A percentile compares a stretch with the other conserved stretches of the same genome.
These are phyloP conservation scores for Xylariaceae sp. DNA, from an alignment of 2,329 filamentous ascomycete species.

Conservation along the genomic window DNA sequence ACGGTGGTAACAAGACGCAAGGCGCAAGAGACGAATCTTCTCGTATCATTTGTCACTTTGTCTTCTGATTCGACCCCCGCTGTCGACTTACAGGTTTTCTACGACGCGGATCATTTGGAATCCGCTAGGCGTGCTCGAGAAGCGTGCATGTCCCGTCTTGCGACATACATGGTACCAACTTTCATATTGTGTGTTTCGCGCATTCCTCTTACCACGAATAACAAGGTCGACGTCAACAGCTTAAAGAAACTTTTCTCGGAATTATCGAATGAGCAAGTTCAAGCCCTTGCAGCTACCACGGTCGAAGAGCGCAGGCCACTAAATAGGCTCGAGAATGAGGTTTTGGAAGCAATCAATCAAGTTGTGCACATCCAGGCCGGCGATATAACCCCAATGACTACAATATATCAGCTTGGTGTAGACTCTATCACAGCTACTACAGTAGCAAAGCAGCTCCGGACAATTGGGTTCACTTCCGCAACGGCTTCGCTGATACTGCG, in stretches of 20 bases:
- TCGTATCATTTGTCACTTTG: constrained; percentile 62
- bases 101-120: constrained; percentile 34
- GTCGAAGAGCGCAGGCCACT: constrained; percentile 21
- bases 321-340: constrained; percentile 39
- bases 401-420: constrained; percentile 79
- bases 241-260: constrained; percentile 63
- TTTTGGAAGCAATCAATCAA: constrained; percentile 52
- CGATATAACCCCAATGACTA: constrained; percentile 53
- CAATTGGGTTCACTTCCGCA: constrained; percentile 55
- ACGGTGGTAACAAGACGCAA: constrained; percentile 70
- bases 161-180: constrained; percentile 87
- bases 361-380: constrained; percentile 45
- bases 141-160: constrained; percentile 66
- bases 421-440: constrained; percentile 82
- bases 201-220: constrained; percentile 81
- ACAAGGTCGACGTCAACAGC: constrained; percentile 75
- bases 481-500: constrained; percentile 65
- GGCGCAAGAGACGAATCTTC: constrained; percentile 71
- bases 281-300: constrained; percentile 45
- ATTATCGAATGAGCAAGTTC: constrained; percentile 57
- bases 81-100: constrained; percentile 26
- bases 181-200: constrained; percentile 68
- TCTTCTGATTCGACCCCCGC: not conserved
- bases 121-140: constrained; percentile 48
- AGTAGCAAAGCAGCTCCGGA: constrained; percentile 61